Evolutionary conservation across 345 rosid genomes (phyloP).

Genomic region (Salix suchowensis): DNA sequence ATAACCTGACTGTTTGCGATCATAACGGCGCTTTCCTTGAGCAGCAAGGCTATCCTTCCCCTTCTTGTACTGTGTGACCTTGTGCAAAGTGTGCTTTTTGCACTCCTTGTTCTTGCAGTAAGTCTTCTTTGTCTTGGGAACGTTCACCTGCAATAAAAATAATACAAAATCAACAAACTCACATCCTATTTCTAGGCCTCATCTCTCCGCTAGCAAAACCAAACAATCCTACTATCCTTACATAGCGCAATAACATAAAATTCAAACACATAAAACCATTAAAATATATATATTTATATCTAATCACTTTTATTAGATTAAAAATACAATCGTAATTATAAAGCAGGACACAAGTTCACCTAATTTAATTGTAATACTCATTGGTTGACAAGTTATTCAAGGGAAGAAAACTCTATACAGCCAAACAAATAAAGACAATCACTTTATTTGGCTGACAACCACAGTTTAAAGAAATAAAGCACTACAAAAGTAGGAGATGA

Average conservation of each 20-base stretch:
- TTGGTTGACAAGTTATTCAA: not conserved
- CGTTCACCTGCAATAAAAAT: slow-evolving; percentile 10
- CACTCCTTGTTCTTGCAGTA: slow-evolving; percentile 58
- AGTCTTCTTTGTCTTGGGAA: slow-evolving; percentile 17
- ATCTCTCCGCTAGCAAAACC: not conserved
- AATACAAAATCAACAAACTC: not conserved
- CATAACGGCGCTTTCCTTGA: slow-evolving; percentile 79
- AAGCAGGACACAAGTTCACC: not conserved
- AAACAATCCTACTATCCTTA: not conserved
- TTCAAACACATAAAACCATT: too few species aligned
- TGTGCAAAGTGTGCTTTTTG: slow-evolving; percentile 75
- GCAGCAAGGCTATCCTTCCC: slow-evolving; percentile 85
- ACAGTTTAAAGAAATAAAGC: not conserved
- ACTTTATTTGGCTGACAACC: not conserved
- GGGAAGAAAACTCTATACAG: not conserved
- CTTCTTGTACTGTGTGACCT: slow-evolving; percentile 79
- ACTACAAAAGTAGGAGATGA: not conserved
- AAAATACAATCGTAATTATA: not conserved
- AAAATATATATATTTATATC: too few species aligned
- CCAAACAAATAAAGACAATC: not conserved
- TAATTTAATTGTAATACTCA: not conserved
- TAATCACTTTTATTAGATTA: not conserved
- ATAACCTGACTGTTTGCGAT: slow-evolving; percentile 75
- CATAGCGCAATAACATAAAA: too few species aligned
- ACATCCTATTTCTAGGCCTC: not conserved